Percentiles rank a stretch among this genome's conserved stretches.
These are phyloP conservation scores for Leishmania tarentolae DNA, from an alignment of 208 protist species.

Conservation along the genomic window DNA sequence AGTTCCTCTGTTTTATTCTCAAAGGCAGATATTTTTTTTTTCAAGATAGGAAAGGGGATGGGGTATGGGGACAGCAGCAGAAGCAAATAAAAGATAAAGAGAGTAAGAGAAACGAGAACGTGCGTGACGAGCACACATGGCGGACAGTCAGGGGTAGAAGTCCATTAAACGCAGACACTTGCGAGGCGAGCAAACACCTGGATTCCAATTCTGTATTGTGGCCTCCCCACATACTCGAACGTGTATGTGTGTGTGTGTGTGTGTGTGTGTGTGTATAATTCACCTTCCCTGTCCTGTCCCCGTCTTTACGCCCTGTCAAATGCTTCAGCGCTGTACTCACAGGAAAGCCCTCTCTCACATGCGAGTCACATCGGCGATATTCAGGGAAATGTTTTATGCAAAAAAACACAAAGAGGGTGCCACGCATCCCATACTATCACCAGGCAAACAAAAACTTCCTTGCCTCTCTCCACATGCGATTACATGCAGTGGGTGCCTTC, in stretches of 20 bases:
- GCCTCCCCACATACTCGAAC: background rate
- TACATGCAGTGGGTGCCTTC: background rate
- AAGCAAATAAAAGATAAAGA: slow-evolving; percentile 22
- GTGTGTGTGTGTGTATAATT: background rate
- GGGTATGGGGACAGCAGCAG: no score
- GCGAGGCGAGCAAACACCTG: background rate
- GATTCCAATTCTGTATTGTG: background rate
- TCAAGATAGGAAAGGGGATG: background rate
- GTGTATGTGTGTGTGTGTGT: background rate
- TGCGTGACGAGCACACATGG: background rate
- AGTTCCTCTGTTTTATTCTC: background rate
- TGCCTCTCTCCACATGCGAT: background rate
- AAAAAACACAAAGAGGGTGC: background rate
- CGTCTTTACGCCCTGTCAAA: background rate
- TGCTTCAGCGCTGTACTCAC: background rate
- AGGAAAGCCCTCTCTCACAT: background rate
- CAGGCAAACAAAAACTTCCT: background rate
- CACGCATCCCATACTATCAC: background rate
- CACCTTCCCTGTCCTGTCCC: background rate
- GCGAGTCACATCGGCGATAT: background rate
- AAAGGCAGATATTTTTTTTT: background rate
- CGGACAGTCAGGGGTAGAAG: background rate
- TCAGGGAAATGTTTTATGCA: background rate
- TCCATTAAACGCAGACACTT: background rate
- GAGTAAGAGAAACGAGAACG: background rate